A percentile compares a stretch with the other conserved stretches of the same genome.
phyloP scores from a whole-genome alignment of 768 basidiomycete genomes.

The Suillus alpinus region DNA sequence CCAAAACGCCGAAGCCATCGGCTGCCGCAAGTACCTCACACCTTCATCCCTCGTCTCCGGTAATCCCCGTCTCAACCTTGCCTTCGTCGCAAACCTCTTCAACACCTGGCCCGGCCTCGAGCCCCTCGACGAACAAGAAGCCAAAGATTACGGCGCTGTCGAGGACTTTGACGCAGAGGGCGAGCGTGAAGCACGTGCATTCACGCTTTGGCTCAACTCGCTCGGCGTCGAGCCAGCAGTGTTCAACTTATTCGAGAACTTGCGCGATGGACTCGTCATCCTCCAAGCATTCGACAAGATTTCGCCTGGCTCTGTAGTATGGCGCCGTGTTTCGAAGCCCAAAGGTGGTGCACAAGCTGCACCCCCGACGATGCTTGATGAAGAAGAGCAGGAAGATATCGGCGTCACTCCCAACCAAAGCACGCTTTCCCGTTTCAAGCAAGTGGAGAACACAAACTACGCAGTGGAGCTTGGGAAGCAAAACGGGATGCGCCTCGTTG shows the following conservation, averaged over 20 bases:
- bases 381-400: conserved; percentile 74
- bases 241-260: conserved; percentile 93
- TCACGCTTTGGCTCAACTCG: conserved; percentile 97
- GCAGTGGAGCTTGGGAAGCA: conserved; percentile 89
- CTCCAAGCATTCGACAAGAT: conserved; percentile 98
- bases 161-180: conserved; percentile 99
- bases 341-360: conserved; percentile 49
- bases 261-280: conserved; percentile 89
- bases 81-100: conserved; percentile 98
- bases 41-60: conserved; percentile 88
- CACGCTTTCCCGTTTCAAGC: conserved; percentile 91
- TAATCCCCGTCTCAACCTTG: conserved; percentile 95
- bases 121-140: conserved; percentile 91
- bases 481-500: conserved; percentile 93
- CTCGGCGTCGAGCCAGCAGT: conserved; percentile 95
- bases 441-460: conserved; percentile 98
- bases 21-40: conserved; percentile 94
- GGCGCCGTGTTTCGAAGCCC: conserved; percentile 95
- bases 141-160: conserved; percentile 82
- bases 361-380: conserved; percentile 32
- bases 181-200: conserved; percentile 96
- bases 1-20: conserved; percentile 90
- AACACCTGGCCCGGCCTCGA: conserved; percentile 95
- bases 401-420: conserved; percentile 83
- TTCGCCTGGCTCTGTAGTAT: conserved; percentile 86